Base-by-base conservation (phyloP, 2,329 filamentous ascomycete species). In the Uncinocarpus reesii region DNA sequence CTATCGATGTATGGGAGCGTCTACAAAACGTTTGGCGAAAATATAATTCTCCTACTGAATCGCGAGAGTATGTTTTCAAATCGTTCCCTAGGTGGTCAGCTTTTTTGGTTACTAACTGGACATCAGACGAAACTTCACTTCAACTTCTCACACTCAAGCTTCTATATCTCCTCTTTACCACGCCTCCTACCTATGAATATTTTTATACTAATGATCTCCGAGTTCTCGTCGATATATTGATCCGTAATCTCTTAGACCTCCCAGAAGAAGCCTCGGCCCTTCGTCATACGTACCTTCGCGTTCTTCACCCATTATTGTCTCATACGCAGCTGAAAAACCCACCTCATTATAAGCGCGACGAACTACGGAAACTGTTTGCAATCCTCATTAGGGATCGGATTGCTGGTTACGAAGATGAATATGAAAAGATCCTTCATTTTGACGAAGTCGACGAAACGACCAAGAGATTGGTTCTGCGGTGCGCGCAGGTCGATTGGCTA, bases 181-280 rank as follows among this genome's bases (percentile, higher is more conserved):
- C 87, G 7, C 80, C 80, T 49, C 79, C 84, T 13, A 98, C 92
- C 0, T 87, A 92, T 64, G 92, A 98, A 68, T 98, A 96, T 67
- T 98, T 98, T 62, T 98, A 96, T 66, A 95, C 88, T 23, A 98
- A 98, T 62, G 92, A 98, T 61, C 74, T 98, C 24, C 85, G 87
- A 50, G 92, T 98, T 3, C 77, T 98, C 13, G 76, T 96, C 40
- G 92, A 98, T 61, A 92, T 98, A 55, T 88, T 98, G 50, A 86
- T 98, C 52, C 85, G 92, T 36, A 98, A 98, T 60, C 74, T 98
- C n/a, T 80, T 96, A 59, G 92, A 98, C 63, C 74, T 98, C 7
- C 92, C 93, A 0, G 83, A 90, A 59, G 90, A 95, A 62, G 80
- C 73, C 8, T 58, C 64, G 11, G 70, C 78, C 2, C 71, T 98